Evolutionary conservation across 139 green algal genomes (phyloP).

Genomic region (Gonium pectorale): DNA sequence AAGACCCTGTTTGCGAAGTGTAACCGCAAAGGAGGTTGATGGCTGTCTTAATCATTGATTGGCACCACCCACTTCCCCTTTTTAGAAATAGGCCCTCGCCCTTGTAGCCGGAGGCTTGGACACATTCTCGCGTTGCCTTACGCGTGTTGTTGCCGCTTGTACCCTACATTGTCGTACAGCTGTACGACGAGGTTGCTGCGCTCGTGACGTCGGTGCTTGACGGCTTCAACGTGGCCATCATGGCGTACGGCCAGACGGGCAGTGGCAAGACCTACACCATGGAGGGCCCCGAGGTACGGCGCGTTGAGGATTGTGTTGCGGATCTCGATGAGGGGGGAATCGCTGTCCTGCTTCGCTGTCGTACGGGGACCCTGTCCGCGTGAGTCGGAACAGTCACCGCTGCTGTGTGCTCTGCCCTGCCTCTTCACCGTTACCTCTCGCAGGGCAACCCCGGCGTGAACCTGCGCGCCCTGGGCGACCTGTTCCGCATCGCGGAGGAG

Average conservation of each 20-base stretch:
- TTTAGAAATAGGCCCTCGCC: too few relatives aligned
- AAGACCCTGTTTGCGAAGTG: too few relatives aligned
- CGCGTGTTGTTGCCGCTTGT: too few relatives aligned
- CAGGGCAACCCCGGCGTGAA: constrained; percentile 81
- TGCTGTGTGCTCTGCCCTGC: neutral
- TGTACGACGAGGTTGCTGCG: constrained; percentile 67
- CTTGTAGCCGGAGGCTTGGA: too few relatives aligned
- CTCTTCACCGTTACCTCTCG: neutral
- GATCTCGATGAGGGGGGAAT: neutral
- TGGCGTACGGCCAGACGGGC: constrained; percentile 87
- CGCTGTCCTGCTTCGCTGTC: neutral
- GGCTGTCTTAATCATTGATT: too few relatives aligned
- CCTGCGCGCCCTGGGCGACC: constrained; percentile 81
- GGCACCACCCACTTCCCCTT: too few relatives aligned
- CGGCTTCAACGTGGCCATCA: constrained; percentile 85
- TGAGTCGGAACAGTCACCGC: too few relatives aligned
- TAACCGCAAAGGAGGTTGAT: too few relatives aligned
- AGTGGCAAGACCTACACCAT: constrained; percentile 84
- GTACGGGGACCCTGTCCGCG: too few relatives aligned
- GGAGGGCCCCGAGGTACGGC: constrained; percentile 58
- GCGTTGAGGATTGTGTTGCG: neutral
- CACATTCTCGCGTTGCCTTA: too few relatives aligned
- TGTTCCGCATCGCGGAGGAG: constrained; percentile 79
- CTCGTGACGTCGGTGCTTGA: constrained; percentile 73
- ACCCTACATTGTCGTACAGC: too few relatives aligned